phyloP scores from a whole-genome alignment of 768 basidiomycete species.

The Lactarius indigo region DNA sequence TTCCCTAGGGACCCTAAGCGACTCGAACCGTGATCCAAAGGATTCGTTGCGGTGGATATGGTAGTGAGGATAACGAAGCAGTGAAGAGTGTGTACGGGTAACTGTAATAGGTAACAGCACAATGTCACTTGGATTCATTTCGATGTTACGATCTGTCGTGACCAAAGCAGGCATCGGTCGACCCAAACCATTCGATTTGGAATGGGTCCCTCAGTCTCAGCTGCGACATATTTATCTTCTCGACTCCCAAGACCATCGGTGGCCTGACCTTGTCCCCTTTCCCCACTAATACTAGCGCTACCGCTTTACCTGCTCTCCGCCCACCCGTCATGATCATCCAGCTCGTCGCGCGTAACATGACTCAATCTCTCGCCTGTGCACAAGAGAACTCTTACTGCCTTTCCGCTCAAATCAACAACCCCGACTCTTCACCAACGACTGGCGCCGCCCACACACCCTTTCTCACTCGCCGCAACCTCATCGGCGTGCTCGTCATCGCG shows the following conservation, averaged over 20 bases:
- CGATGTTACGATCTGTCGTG: not conserved
- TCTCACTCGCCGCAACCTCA: constrained; percentile 27
- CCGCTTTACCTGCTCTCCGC: not conserved
- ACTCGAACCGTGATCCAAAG: constrained; percentile 65
- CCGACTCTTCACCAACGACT: constrained; percentile 2
- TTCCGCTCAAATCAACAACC: not conserved
- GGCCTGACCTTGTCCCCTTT: not conserved
- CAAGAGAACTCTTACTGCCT: not conserved
- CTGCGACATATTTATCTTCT: not conserved
- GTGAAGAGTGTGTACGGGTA: not conserved
- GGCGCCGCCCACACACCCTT: constrained; percentile 3
- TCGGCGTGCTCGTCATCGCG: constrained; percentile 30
- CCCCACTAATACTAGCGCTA: not conserved
- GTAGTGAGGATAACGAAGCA: not conserved
- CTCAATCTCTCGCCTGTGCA: not conserved
- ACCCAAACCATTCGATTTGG: constrained; percentile 3
- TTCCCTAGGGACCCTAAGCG: constrained; percentile 98
- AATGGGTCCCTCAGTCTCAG: not conserved
- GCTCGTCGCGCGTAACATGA: constrained; percentile 4
- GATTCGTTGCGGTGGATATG: not conserved
- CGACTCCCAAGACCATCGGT: not conserved
- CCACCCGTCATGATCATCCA: constrained; percentile 14
- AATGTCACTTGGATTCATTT: not conserved
- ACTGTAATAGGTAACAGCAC: not conserved
- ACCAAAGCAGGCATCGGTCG: not conserved